A percentile compares a stretch with the other conserved stretches of the same genome.
Evolutionary conservation across 2,329 filamentous ascomycete species (phyloP).

Genomic region (Fusarium pseudograminearum): DNA sequence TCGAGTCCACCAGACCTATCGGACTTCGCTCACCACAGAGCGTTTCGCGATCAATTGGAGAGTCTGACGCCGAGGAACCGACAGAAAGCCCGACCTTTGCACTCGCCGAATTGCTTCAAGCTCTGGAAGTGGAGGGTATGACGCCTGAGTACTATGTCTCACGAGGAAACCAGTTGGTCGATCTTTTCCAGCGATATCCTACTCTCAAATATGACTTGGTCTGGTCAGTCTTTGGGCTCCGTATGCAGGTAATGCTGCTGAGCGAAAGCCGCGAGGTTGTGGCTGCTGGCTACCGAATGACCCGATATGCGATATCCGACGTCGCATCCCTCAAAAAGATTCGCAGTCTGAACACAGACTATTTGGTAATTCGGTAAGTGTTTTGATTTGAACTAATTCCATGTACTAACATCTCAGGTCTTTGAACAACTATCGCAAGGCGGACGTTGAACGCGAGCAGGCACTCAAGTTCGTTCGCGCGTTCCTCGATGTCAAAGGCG

Average conservation of each 20-base stretch:
- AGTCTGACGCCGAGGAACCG: constrained; percentile 74
- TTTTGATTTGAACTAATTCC: no score
- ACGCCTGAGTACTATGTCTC: constrained; percentile 95
- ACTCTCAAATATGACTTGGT: constrained; percentile 96
- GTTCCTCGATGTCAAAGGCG: constrained; percentile 95
- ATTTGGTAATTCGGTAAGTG: constrained; percentile 78
- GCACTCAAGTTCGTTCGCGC: constrained; percentile 95
- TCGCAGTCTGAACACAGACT: constrained; percentile 88
- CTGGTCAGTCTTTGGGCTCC: constrained; percentile 93
- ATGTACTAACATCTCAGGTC: constrained; percentile 63
- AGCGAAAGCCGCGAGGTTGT: constrained; percentile 97
- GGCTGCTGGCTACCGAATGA: constrained; percentile 92
- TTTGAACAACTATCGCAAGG: constrained; percentile 93
- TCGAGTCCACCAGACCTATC: constrained; percentile 59
- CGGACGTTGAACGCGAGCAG: constrained; percentile 96
- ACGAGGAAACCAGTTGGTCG: constrained; percentile 91
- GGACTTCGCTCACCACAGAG: constrained; percentile 69
- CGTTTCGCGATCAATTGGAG: constrained; percentile 65
- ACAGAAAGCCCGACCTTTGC: constrained; percentile 92
- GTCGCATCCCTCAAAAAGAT: constrained; percentile 90
- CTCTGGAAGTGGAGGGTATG: constrained; percentile 88
- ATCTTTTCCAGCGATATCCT: constrained; percentile 92
- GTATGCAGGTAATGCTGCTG: constrained; percentile 95
- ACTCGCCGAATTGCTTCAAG: constrained; percentile 89
- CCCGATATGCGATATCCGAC: constrained; percentile 94